phyloP scores from a whole-genome alignment of 345 rosid genomes.

The Chamaenerion angustifolium region DNA sequence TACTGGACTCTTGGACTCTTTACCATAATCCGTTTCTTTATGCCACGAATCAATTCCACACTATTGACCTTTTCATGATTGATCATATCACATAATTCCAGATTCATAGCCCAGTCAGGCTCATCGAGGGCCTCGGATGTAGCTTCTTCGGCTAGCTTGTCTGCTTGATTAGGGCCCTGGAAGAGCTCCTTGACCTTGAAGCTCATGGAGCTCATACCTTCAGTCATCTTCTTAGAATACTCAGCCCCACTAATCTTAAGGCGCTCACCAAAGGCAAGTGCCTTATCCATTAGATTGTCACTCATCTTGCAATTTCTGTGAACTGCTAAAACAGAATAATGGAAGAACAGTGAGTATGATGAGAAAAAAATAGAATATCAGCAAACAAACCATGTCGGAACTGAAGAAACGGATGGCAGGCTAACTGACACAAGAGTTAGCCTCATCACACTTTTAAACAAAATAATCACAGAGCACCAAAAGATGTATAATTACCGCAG shows the following conservation, averaged over 20 bases:
- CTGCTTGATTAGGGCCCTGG: slow-evolving; percentile 65
- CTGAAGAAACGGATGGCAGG: too few relatives aligned
- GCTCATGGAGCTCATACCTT: slow-evolving; percentile 47
- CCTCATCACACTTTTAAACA: too few relatives aligned
- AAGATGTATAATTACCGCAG: too few relatives aligned
- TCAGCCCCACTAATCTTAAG: slow-evolving; percentile 71
- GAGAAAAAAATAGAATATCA: too few relatives aligned
- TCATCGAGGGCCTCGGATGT: slow-evolving; percentile 57
- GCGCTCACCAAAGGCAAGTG: slow-evolving; percentile 28
- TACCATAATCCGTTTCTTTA: slow-evolving; percentile 56
- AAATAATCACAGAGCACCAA: too few relatives aligned
- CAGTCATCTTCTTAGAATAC: too few relatives aligned
- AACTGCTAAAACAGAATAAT: too few relatives aligned
- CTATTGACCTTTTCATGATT: slow-evolving; percentile 50
- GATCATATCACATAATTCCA: slow-evolving; percentile 79
- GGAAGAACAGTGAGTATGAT: too few relatives aligned
- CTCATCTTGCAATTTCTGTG: too few relatives aligned
- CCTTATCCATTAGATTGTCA: too few relatives aligned
- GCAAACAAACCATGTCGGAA: too few relatives aligned
- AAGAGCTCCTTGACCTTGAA: slow-evolving; percentile 76
- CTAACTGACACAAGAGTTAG: too few relatives aligned
- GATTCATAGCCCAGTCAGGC: slow-evolving; percentile 80
- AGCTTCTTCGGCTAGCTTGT: slow-evolving; percentile 80
- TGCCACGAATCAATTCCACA: slow-evolving; percentile 50
- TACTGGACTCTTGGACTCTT: slow-evolving; percentile 44